phyloP scores from a whole-genome alignment of 2,329 filamentous ascomycete species.

The Dichotomopilus funicola region DNA sequence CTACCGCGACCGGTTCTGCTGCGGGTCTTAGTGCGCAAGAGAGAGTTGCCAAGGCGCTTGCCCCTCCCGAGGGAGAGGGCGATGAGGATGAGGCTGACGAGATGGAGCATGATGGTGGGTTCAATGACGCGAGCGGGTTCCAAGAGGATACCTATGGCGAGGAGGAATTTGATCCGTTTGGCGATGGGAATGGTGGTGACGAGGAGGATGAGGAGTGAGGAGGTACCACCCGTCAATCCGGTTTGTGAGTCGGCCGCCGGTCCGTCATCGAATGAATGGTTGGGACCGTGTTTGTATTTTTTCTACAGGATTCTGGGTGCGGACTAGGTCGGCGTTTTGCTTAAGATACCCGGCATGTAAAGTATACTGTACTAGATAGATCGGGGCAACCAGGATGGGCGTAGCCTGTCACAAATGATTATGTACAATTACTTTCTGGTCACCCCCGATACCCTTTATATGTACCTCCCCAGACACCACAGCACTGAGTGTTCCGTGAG shows the following conservation, averaged over 20 bases:
- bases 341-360: neutral
- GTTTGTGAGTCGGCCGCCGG: neutral
- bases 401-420: neutral
- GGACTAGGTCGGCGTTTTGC: neutral
- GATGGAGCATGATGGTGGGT: conserved; percentile 14
- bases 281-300: neutral
- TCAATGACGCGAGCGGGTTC: conserved; percentile 12
- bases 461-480: too few relatives aligned
- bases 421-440: too few relatives aligned
- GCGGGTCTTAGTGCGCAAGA: neutral
- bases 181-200: conserved; percentile 11
- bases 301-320: neutral
- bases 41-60: conserved; percentile 6
- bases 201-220: conserved; percentile 15
- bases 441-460: too few relatives aligned
- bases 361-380: neutral
- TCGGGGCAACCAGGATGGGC: neutral
- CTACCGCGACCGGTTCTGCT: neutral
- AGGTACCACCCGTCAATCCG: neutral
- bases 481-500: too few relatives aligned
- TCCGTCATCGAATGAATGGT: neutral
- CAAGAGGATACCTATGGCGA: conserved; percentile 17
- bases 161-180: conserved; percentile 22
- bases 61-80: conserved; percentile 7
- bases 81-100: conserved; percentile 11